Evolutionary conservation across 306 rosid genomes (phyloP).

Genomic region (Rubus parviflorus): DNA sequence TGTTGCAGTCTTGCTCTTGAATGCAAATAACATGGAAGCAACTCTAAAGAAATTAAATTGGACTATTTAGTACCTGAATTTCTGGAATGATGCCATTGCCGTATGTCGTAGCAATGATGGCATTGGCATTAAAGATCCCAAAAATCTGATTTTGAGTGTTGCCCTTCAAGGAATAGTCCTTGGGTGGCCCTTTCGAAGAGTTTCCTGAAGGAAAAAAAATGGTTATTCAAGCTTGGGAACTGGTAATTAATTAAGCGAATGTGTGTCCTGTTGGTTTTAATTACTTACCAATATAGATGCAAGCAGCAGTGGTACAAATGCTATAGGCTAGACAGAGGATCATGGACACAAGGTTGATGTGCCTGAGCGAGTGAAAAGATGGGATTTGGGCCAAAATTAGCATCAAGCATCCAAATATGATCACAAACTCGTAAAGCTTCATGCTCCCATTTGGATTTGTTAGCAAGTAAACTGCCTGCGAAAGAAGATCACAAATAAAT

Average conservation of each 20-base stretch:
- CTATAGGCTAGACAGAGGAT: conserved; percentile 59
- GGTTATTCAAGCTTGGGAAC: too few species aligned
- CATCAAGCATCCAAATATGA: conserved; percentile 79
- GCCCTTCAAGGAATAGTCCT: conserved; percentile 58
- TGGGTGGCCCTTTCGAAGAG: conserved; percentile 63
- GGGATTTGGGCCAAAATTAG: conserved; percentile 73
- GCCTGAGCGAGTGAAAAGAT: conserved; percentile 76
- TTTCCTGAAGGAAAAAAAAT: conserved; percentile 34
- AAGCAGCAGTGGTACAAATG: conserved; percentile 58
- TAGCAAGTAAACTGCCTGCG: conserved; percentile 63
- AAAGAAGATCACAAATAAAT: not conserved
- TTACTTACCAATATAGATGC: conserved; percentile 55
- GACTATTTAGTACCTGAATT: conserved; percentile 52
- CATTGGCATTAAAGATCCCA: conserved; percentile 71
- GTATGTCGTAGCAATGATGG: conserved; percentile 73
- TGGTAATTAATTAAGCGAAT: not conserved
- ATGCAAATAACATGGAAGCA: not conserved
- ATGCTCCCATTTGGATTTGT: conserved; percentile 52
- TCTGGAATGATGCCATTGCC: conserved; percentile 91
- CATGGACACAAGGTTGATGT: conserved; percentile 64
- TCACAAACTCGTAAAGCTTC: conserved; percentile 66
- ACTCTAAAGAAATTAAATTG: not conserved
- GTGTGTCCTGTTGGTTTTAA: not conserved
- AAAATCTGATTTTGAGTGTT: conserved; percentile 42
- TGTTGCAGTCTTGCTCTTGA: too few species aligned